These are phyloP conservation scores for Kregervanrija fluxuum DNA, from an alignment of 805 yeast species.

Conservation along the genomic window DNA sequence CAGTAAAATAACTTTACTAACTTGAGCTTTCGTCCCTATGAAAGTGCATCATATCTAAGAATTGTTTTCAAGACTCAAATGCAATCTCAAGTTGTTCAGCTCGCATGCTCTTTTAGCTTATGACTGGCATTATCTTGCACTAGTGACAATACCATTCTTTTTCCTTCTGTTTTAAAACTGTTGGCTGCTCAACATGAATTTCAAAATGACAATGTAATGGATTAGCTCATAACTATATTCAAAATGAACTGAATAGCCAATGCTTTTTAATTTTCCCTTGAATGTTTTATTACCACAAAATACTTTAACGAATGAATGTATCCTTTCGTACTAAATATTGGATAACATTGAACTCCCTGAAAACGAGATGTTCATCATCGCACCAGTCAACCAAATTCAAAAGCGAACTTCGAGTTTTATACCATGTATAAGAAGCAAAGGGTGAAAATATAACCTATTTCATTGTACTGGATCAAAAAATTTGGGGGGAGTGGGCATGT, in stretches of 20 bases:
- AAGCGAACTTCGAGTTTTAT: no score
- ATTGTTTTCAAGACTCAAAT: conserved; percentile 46
- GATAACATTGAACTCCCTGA: conserved; percentile 60
- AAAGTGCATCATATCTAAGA: conserved; percentile 19
- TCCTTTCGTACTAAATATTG: conserved; percentile 51
- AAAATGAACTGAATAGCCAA: conserved; percentile 52
- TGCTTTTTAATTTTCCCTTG: conserved; percentile 46
- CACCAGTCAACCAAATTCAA: conserved; percentile 64
- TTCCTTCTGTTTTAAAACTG: conserved; percentile 49
- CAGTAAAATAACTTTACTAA: no score
- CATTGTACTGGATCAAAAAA: no score
- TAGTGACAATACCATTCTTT: conserved; percentile 60
- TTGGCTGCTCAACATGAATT: conserved; percentile 73
- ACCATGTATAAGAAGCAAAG: no score
- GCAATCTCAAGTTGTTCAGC: conserved; percentile 63
- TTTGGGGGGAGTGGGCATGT: no score
- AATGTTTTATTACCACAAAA: conserved; percentile 46
- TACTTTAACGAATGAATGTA: conserved; percentile 46
- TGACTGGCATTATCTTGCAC: conserved; percentile 63
- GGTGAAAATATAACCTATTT: no score
- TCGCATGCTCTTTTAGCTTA: conserved; percentile 56
- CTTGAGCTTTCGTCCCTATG: no score
- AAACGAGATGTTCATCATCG: conserved; percentile 73
- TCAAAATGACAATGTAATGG: conserved; percentile 68
- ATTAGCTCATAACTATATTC: conserved; percentile 40